Percentiles rank a stretch among this genome's conserved stretches.
These are phyloP conservation scores for Umbelopsis isabellina DNA, from an alignment of 192 early-diverging fungal species.

Conservation along the genomic window DNA sequence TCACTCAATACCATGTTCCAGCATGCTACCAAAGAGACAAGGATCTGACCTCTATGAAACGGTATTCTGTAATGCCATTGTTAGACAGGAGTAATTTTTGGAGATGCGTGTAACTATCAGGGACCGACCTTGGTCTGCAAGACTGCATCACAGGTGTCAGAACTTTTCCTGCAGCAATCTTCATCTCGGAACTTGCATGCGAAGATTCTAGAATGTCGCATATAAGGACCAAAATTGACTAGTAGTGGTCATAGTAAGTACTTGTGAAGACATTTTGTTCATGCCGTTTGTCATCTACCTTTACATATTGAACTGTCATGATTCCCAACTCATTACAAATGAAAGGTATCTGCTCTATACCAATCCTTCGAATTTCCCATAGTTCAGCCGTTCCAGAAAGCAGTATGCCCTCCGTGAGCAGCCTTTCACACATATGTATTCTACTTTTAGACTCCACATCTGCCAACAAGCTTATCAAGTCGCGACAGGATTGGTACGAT, in stretches of 20 bases:
- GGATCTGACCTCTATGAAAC: background rate
- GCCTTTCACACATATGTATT: background rate
- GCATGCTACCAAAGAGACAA: background rate
- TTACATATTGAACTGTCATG: background rate
- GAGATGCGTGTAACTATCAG: too few species aligned
- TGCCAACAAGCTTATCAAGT: background rate
- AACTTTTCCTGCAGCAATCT: background rate
- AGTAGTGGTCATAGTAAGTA: background rate
- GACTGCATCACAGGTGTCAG: background rate
- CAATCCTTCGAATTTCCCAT: background rate
- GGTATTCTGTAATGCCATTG: background rate
- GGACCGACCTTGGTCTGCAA: slow-evolving; percentile 1
- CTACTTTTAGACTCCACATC: background rate
- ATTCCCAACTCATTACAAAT: slow-evolving; percentile 2
- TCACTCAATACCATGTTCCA: background rate
- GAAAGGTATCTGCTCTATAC: background rate
- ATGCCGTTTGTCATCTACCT: background rate
- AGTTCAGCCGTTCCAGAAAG: background rate
- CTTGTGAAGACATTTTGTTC: background rate
- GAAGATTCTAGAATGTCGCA: background rate
- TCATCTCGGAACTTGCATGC: background rate
- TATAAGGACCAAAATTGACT: background rate
- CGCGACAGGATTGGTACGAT: background rate
- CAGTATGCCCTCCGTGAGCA: background rate
- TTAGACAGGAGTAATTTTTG: background rate